Evolutionary conservation across 192 early-diverging fungal species (phyloP), one percentile per base, ranked within the genome.

Genomic region (Powellomyces hirtus): DNA sequence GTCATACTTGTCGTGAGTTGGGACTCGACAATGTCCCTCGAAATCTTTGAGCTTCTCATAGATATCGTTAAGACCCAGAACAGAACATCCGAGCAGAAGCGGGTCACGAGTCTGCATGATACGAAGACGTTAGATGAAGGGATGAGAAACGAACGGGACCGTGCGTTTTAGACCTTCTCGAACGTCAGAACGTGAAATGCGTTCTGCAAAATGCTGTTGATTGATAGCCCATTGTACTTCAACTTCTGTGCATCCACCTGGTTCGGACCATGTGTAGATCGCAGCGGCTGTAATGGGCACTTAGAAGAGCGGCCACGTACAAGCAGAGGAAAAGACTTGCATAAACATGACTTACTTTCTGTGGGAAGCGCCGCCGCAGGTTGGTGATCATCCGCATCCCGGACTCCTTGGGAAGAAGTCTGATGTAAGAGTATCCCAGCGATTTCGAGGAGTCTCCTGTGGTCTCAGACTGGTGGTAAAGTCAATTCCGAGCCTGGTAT

Each of bases 321-420:
- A n/a, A n/a, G n/a, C n/a, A n/a, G n/a, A n/a, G n/a, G n/a, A n/a
- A n/a, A n/a, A n/a, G n/a, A n/a, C n/a, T n/a, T n/a, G n/a, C n/a
- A n/a, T n/a, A n/a, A n/a, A n/a, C n/a, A n/a, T 42, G 40, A 10
- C 11, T 42, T 42, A 62, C 68, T 30, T 64, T 59, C 22, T 45
- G 38, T 18, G 20, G 40, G 42, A 75, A 56, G 50, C 77, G 74
- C 40, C 71, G 64, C 34, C 81, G 67, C 36, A 94, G 72, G 55
- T 95, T 95, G 53, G 82, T 86, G 66, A 97, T 94, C 16, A 89
- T 79, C 11, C 94, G 84, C n/a, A 91, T 74, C 4, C 89, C 91
- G 22, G 63, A 52, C 34, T 76, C 79, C 72, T 97, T 97, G 38
- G 93, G 93, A 26, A 97, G 80, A 38, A 97, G 77, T 0, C 94